phyloP scores from a whole-genome alignment of 345 rosid species.

The Eucalyptus shirleyi region DNA sequence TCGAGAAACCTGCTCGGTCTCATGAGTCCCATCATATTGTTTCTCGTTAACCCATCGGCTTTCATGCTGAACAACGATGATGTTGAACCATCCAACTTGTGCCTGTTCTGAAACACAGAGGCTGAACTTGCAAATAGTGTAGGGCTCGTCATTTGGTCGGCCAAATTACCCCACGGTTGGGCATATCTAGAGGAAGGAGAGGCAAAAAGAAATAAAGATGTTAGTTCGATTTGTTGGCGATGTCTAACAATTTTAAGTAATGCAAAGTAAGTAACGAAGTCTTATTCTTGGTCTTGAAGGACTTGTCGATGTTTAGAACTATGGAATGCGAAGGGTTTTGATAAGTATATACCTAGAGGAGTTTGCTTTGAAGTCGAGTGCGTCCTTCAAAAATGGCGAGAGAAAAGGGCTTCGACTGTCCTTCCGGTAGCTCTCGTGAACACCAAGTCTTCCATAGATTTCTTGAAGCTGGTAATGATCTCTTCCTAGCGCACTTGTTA shows the following conservation, averaged over 20 bases:
- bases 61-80: neutral
- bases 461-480: neutral
- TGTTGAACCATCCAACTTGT: neutral
- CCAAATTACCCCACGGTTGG: neutral
- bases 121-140: neutral
- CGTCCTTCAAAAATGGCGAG: neutral
- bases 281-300: neutral
- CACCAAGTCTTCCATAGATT: neutral
- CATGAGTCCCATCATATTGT: neutral
- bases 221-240: neutral
- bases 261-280: neutral
- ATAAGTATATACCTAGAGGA: neutral
- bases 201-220: neutral
- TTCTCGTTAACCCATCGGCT: neutral
- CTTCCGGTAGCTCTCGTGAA: neutral
- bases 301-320: neutral
- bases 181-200: neutral
- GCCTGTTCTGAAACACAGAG: neutral
- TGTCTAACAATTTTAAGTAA: neutral
- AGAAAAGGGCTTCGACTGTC: neutral
- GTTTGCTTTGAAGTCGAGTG: neutral
- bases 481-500: neutral
- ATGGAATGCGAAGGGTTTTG: neutral
- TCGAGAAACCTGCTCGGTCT: constrained; percentile 1
- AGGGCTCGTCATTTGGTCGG: neutral